These are phyloP conservation scores for Talaromyces sp. DNA, from an alignment of 2,329 filamentous ascomycete genomes.

Conservation along the genomic window DNA sequence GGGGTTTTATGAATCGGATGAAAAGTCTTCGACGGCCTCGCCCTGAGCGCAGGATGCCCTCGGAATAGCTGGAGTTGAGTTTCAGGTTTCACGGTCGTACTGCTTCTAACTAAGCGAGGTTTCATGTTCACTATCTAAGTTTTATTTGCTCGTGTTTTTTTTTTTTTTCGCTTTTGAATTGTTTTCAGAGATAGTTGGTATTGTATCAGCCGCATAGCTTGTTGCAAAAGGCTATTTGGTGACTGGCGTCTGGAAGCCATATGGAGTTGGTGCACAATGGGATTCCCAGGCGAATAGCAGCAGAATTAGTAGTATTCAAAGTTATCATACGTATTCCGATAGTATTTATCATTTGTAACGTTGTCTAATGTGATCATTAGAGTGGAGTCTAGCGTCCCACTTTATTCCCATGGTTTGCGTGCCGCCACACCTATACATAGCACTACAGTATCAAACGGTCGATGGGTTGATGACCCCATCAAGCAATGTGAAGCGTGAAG, in stretches of 20 bases:
- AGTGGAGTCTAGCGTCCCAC: not conserved
- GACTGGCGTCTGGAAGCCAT: not conserved
- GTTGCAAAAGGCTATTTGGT: not conserved
- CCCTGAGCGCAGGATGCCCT: conserved; percentile 31
- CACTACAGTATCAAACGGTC: too few species aligned
- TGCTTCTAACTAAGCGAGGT: not conserved
- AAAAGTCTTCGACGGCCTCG: conserved; percentile 66
- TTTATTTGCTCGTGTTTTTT: not conserved
- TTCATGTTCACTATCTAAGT: not conserved
- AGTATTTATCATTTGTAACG: not conserved
- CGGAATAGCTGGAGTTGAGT: not conserved
- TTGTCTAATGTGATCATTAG: not conserved
- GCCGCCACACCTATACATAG: not conserved
- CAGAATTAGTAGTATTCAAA: not conserved
- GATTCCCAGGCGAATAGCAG: not conserved
- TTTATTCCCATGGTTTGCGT: not conserved
- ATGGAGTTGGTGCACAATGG: not conserved
- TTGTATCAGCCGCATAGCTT: not conserved
- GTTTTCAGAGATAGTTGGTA: not conserved
- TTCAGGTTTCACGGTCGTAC: not conserved
- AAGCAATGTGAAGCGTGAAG: not conserved
- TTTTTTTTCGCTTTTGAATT: conserved; percentile 1
- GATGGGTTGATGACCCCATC: not conserved
- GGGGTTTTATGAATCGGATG: conserved; percentile 71
- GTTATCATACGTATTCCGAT: too few species aligned